These are phyloP conservation scores for Trifolium repens DNA, from an alignment of 306 rosid species.

Conservation along the genomic window DNA sequence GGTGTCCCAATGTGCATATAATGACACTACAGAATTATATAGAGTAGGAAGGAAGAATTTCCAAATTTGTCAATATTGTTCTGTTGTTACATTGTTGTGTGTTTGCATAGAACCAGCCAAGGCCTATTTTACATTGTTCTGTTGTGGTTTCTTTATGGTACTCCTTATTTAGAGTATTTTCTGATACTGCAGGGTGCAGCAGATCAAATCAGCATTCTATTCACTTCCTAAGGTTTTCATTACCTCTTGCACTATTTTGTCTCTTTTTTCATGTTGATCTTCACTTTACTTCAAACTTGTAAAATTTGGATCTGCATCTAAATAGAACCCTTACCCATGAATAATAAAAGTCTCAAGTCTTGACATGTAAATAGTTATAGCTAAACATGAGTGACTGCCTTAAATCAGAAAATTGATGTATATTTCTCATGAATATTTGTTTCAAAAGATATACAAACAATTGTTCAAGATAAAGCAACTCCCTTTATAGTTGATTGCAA, in stretches of 20 bases:
- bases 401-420: conserved; percentile 18
- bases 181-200: conserved; percentile 62
- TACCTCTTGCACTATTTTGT: conserved; percentile 1
- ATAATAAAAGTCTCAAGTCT: conserved; percentile 15
- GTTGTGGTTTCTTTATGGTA: neutral
- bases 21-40: neutral
- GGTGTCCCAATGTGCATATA: neutral
- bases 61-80: neutral
- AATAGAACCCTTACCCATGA: neutral
- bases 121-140: neutral
- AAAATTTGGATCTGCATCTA: neutral
- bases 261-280: conserved; percentile 13
- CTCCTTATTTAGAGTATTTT: neutral
- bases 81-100: neutral
- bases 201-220: conserved; percentile 91
- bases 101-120: neutral
- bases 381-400: conserved; percentile 5
- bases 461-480: neutral
- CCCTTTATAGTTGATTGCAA: neutral
- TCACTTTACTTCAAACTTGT: conserved; percentile 17
- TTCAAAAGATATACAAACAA: neutral
- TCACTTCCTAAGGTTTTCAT: conserved; percentile 67
- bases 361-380: neutral
- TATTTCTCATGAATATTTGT: neutral
- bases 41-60: neutral